These are phyloP conservation scores for Pyrenophora teres DNA, from an alignment of 2,329 filamentous ascomycete genomes.

Conservation along the genomic window DNA sequence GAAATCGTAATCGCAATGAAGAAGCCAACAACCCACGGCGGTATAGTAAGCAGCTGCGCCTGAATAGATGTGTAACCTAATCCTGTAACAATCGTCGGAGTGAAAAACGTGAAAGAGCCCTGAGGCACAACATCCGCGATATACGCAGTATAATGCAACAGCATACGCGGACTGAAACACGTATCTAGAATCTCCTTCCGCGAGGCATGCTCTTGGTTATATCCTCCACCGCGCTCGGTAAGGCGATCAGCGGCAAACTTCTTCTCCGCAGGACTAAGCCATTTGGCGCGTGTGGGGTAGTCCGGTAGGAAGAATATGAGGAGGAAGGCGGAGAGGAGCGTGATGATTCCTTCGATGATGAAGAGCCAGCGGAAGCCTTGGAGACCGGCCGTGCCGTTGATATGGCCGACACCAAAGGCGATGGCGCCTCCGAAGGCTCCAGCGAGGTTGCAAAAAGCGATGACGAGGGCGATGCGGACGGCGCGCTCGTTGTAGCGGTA, in stretches of 20 bases:
- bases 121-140: constrained; percentile 4
- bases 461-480: constrained; percentile 57
- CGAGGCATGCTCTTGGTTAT: constrained; percentile 2
- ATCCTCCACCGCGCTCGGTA: constrained; percentile 1
- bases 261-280: constrained; percentile 39
- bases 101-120: constrained; percentile 58
- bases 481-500: constrained; percentile 61
- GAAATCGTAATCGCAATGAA: constrained; percentile 49
- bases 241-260: constrained; percentile 7
- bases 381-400: constrained; percentile 40
- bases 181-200: constrained; percentile 1
- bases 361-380: constrained; percentile 36
- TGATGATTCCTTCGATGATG: constrained; percentile 15
- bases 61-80: constrained; percentile 58
- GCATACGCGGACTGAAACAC: constrained; percentile 1
- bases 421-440: constrained; percentile 60
- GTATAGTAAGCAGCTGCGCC: constrained; percentile 70
- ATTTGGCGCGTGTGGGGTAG: constrained; percentile 54
- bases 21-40: constrained; percentile 52
- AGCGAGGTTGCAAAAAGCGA: constrained; percentile 50
- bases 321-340: constrained; percentile 18
- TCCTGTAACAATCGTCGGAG: constrained; percentile 68
- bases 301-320: constrained; percentile 56
- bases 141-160: constrained; percentile 6
- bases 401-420: constrained; percentile 57